Evolutionary conservation across 345 rosid species (phyloP), one percentile per base, ranked within the genome.

Genomic region (Lenwebbia sp.): DNA sequence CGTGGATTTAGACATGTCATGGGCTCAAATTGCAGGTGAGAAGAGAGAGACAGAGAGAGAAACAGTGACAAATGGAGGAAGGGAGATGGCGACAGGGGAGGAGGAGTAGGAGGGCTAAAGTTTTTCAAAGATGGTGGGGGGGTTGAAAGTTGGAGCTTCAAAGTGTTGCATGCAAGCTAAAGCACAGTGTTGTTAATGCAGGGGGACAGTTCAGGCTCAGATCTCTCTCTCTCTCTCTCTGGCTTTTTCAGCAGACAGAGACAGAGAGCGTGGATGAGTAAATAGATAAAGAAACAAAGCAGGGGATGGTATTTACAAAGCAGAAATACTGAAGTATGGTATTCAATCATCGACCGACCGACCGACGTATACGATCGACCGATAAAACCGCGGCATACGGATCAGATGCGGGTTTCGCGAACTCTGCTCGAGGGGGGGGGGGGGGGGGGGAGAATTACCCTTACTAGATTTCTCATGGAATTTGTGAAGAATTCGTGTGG

Each of bases 1-100:
- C 86, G 49, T 76, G 75, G 88, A 87, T 84, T 84, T 87, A 25
- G 88, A 87, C 89, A 54, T 85, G 86, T 83, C 87, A 47, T 78
- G 49, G 47, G 52, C 41, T 55, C 37, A 40, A 75, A 57, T n/a
- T 26, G 82, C 85, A 26, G 82, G 47, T 33, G 28, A 53, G 52
- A 28, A 21, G 58, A 84, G 44, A 65, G 82, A 84, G 25, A 57
- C 41, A 26, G 65, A 55, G 56, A 83, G 58, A 9, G 37, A 37
- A 76, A 52, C 60, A 51, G 82, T 82, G 86, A 50, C 65, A 53
- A 28, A 28, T 82, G 82, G 83, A 40, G 57, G 83, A 78, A 58
- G 47, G 49, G 83, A 26, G 70, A 58, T 83, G 82, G 82, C 33
- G 85, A 56, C 81, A 40, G 83, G 51, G 74, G 60, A 57, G 78